phyloP scores from a whole-genome alignment of 139 green algal species.

The Tetradesmus obliquus region DNA sequence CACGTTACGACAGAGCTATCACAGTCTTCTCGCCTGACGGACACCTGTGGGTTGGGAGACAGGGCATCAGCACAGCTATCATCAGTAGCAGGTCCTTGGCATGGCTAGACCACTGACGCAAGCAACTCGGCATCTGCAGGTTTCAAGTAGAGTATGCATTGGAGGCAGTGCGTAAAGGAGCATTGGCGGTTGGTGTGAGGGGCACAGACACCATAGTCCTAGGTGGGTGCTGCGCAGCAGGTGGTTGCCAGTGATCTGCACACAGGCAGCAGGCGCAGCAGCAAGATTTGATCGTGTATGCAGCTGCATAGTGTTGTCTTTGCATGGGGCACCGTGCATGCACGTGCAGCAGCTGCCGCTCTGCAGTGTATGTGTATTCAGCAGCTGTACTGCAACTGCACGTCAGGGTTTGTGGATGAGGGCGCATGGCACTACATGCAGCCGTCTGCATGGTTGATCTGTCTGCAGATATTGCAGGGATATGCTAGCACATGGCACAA shows the following conservation, averaged over 20 bases:
- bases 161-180: conserved; percentile 96
- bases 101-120: neutral
- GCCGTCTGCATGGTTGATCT: neutral
- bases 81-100: neutral
- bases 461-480: neutral
- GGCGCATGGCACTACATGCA: neutral
- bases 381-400: neutral
- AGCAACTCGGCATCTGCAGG: conserved; percentile 52
- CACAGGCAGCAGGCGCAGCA: conserved; percentile 6
- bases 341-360: neutral
- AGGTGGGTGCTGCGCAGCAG: conserved; percentile 56
- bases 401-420: neutral
- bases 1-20: conserved; percentile 98
- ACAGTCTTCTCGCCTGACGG: conserved; percentile 99
- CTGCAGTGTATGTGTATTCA: neutral
- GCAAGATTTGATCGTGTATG: neutral
- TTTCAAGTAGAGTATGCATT: conserved; percentile 99
- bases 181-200: conserved; percentile 93
- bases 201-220: conserved; percentile 94
- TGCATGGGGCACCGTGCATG: neutral
- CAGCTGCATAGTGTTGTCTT: too few species aligned
- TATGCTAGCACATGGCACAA: neutral
- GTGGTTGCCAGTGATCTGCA: conserved; percentile 17
- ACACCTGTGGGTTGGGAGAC: conserved; percentile 75
- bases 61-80: neutral